Conservation (phyloP, 208 protist genomes). For the Trypanosoma boissoni region DNA sequence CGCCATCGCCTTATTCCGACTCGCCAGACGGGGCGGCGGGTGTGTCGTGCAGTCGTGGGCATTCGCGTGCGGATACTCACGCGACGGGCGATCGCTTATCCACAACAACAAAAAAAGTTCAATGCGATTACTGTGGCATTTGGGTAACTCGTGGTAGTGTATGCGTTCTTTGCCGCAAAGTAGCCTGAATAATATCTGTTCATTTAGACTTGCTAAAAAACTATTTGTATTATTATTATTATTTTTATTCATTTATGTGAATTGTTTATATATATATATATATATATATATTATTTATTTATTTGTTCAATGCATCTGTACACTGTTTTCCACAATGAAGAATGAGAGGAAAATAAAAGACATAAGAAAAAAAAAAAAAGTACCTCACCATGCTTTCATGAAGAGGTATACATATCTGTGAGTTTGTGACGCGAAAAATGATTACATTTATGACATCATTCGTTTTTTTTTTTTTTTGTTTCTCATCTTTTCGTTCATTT, state of each 20-base stretch:
- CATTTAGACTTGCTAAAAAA: not conserved
- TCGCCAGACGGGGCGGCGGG: no score
- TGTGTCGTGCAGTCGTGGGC: no score
- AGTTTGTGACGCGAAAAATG: no score
- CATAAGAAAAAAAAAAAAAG: no score
- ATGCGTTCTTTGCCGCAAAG: slow-evolving; percentile 8
- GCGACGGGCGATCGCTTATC: not conserved
- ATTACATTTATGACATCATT: slow-evolving; percentile 2
- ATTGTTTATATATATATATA: not conserved
- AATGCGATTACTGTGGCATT: slow-evolving; percentile 21
- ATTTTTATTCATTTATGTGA: slow-evolving; percentile 17
- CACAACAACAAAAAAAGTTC: slow-evolving; percentile 13
- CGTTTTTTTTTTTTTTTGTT: slow-evolving; percentile 14
- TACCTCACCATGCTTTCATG: no score
- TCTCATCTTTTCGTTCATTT: not conserved
- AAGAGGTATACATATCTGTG: no score
- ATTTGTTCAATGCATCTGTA: no score
- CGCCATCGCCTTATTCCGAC: no score
- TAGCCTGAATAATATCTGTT: slow-evolving; percentile 3
- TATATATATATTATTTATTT: no score
- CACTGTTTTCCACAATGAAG: no score
- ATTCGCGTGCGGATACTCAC: no score
- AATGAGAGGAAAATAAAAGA: no score
- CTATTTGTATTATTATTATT: not conserved
- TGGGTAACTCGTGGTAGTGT: slow-evolving; percentile 16